Evolutionary conservation across 129 eudicot species (phyloP).

Genomic region (Calendula officinalis): DNA sequence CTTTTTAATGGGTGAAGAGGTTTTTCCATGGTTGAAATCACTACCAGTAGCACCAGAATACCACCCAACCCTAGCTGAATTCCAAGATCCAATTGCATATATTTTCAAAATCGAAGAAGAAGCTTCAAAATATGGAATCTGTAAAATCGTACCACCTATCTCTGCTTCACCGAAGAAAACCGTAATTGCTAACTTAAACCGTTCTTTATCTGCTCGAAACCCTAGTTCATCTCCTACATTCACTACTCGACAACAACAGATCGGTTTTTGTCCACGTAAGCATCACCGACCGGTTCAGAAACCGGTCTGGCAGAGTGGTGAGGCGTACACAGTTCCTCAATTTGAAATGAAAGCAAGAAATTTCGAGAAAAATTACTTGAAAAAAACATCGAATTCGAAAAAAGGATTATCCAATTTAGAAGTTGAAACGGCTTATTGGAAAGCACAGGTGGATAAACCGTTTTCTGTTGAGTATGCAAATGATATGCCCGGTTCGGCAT

Average conservation of each 20-base stretch:
- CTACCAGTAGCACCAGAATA: conserved; percentile 89
- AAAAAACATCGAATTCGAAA: conserved; percentile 33
- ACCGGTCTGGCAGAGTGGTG: conserved; percentile 92
- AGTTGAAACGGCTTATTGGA: conserved; percentile 73
- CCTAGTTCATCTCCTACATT: conserved; percentile 59
- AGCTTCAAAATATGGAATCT: conserved; percentile 82
- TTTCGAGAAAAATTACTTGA: conserved; percentile 61
- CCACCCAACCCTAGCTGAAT: conserved; percentile 77
- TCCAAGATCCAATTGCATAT: conserved; percentile 86
- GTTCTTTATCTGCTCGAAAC: conserved; percentile 50
- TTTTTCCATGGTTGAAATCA: conserved; percentile 73
- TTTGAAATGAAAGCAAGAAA: conserved; percentile 62
- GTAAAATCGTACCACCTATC: conserved; percentile 79
- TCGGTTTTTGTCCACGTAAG: conserved; percentile 80
- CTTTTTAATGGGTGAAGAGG: conserved; percentile 47
- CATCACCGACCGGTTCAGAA: conserved; percentile 77
- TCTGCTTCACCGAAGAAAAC: conserved; percentile 48
- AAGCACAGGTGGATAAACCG: conserved; percentile 77
- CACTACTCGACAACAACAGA: conserved; percentile 80
- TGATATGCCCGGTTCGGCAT: conserved; percentile 97
- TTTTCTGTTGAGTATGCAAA: conserved; percentile 86
- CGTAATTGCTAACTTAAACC: conserved; percentile 48
- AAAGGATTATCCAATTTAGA: conserved; percentile 47
- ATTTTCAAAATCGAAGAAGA: conserved; percentile 83
- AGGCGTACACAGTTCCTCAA: conserved; percentile 52